Evolutionary conservation across 768 basidiomycete genomes (phyloP).

Genomic region (Gloeostereum incarnatum): DNA sequence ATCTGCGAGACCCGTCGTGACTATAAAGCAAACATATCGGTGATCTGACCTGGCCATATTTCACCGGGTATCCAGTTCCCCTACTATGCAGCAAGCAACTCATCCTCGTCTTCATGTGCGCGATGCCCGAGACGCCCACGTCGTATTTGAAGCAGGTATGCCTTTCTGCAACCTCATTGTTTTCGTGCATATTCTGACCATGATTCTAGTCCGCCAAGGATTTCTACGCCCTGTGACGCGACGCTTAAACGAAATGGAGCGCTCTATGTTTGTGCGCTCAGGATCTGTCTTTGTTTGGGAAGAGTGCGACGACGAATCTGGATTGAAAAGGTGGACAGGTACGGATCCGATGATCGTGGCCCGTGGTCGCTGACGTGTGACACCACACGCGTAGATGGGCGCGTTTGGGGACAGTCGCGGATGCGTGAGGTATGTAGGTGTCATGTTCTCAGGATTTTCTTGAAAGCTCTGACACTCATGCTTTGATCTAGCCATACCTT

Average conservation of each 20-base stretch:
- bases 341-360: constrained; percentile 5
- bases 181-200: constrained; percentile 25
- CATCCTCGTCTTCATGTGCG: constrained; percentile 58
- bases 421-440: constrained; percentile 42
- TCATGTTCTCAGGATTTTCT: constrained; percentile 3
- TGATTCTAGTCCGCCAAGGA: constrained; percentile 8
- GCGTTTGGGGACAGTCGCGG: constrained; percentile 59
- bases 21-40: too few species aligned
- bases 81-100: constrained; percentile 56
- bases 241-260: constrained; percentile 54
- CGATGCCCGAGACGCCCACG: constrained; percentile 57
- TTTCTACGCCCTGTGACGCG: constrained; percentile 40
- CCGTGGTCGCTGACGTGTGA: background rate
- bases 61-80: too few species aligned
- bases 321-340: constrained; percentile 61
- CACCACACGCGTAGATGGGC: constrained; percentile 33
- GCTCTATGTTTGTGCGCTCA: constrained; percentile 42
- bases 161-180: too few species aligned
- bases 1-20: too few species aligned
- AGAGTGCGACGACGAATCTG: constrained; percentile 56
- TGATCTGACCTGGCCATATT: too few species aligned
- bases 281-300: constrained; percentile 66
- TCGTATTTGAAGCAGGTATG: constrained; percentile 61
- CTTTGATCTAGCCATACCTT: constrained; percentile 46
- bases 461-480: constrained; percentile 5